Evolutionary conservation across 371 early-diverging fungal species (phyloP).

Genomic region (Saksenaea oblongispora): DNA sequence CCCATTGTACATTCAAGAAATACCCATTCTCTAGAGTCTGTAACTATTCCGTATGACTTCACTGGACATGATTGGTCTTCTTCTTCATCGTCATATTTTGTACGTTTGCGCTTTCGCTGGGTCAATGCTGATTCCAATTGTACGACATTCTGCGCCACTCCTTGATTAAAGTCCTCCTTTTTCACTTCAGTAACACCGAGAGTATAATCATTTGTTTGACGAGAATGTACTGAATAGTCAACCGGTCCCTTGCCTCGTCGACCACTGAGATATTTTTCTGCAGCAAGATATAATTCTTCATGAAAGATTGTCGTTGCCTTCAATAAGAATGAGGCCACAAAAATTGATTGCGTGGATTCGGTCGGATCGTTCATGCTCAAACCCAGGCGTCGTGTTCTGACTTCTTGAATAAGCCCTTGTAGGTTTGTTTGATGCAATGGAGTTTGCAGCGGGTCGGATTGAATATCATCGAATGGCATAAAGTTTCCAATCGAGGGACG

Average conservation of each 20-base stretch:
- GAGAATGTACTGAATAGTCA: constrained; percentile 7
- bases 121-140: constrained; percentile 5
- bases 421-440: not conserved
- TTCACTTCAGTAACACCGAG: constrained; percentile 11
- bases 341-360: not conserved
- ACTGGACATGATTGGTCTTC: not conserved
- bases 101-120: constrained; percentile 5
- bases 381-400: not conserved
- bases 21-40: constrained; percentile 2
- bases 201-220: not conserved
- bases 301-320: not conserved
- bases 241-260: constrained; percentile 6
- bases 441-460: constrained; percentile 1
- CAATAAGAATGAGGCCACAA: constrained; percentile 2
- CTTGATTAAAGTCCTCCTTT: constrained; percentile 8
- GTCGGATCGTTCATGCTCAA: not conserved
- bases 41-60: not conserved
- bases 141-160: constrained; percentile 9
- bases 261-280: constrained; percentile 5
- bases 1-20: constrained; percentile 1
- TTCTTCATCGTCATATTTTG: not conserved
- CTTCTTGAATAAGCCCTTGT: not conserved
- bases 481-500: not conserved
- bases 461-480: not conserved
- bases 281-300: not conserved